Evolutionary conservation across 768 basidiomycete genomes (phyloP), one percentile per base, ranked within the genome.

Genomic region (Trametes maxima): DNA sequence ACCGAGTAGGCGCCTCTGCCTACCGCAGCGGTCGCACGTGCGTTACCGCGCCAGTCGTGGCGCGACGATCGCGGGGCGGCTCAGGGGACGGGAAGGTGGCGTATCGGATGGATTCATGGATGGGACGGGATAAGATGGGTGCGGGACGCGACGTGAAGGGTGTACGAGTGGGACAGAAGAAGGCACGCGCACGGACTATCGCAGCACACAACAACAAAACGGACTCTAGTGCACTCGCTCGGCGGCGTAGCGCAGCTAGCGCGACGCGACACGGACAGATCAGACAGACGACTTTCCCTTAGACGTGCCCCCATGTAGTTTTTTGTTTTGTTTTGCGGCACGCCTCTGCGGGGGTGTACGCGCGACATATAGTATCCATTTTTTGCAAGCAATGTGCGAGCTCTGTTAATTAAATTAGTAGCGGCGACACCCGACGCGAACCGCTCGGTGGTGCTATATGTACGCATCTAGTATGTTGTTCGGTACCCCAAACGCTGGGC

Each of bases 1-100:
- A 70, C 69, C 22, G 73, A 74, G 69, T 74, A 70, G 66, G 40
- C 21, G 59, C 37, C 22, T 33, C 39, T 33, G 8, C 28, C 8
- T 33, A 8, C n/a, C 12, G 16, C 48, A 40, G 52, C 36, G 33
- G 28, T 50, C 43, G 35, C 24, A 52, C 42, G 42, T 45, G 49
- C 48, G 46, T 17, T 13, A 33, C 28, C 4, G 3, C n/a, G 21
- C 10, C 39, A 21, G 21, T 5, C 10, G 22, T 25, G 52, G n/a
- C 19, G 19, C 36, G 35, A 7, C 5, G 8, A 8, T 19, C 36
- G 39, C 33, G n/a, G 33, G n/a, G n/a, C n/a, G n/a, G n/a, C n/a
- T n/a, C n/a, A n/a, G n/a, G 17, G 10, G 21, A 13, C 35, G 35
- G 13, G 17, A 19, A 39, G 16, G 36, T 33, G 33, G 49, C 21